Evolutionary conservation across 2,329 filamentous ascomycete species (phyloP).

Genomic region (Calonectria pseudoreteaudii): DNA sequence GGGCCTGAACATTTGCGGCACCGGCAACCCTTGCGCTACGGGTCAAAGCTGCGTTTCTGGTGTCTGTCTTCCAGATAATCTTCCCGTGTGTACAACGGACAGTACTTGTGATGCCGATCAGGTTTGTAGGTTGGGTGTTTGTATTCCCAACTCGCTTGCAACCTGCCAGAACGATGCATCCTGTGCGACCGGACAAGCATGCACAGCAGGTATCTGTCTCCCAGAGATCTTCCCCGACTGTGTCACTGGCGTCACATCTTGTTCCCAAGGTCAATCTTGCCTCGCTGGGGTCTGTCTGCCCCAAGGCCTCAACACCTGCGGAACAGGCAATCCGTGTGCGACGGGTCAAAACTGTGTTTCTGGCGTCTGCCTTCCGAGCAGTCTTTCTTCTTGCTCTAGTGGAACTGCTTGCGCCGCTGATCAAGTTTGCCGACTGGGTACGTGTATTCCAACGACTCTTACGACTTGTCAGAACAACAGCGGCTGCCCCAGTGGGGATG

Average conservation of each 20-base stretch:
- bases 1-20: neutral
- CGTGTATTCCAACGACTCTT: conserved; percentile 4
- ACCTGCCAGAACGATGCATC: neutral
- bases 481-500: neutral
- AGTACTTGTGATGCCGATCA: neutral
- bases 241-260: neutral
- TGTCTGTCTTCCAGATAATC: neutral
- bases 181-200: neutral
- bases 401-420: neutral
- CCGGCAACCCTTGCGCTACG: neutral
- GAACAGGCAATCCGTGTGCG: neutral
- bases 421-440: neutral
- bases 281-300: conserved; percentile 2
- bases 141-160: neutral
- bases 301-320: neutral
- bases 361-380: conserved; percentile 11
- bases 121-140: conserved; percentile 11
- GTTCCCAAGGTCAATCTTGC: neutral
- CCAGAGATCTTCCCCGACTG: neutral
- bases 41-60: conserved; percentile 11
- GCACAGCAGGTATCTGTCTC: conserved; percentile 7
- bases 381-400: neutral
- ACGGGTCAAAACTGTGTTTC: neutral
- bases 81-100: conserved; percentile 1
- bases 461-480: neutral